These are phyloP conservation scores for Babesia caballi DNA, from an alignment of 169 alveolate genomes.

Conservation along the genomic window DNA sequence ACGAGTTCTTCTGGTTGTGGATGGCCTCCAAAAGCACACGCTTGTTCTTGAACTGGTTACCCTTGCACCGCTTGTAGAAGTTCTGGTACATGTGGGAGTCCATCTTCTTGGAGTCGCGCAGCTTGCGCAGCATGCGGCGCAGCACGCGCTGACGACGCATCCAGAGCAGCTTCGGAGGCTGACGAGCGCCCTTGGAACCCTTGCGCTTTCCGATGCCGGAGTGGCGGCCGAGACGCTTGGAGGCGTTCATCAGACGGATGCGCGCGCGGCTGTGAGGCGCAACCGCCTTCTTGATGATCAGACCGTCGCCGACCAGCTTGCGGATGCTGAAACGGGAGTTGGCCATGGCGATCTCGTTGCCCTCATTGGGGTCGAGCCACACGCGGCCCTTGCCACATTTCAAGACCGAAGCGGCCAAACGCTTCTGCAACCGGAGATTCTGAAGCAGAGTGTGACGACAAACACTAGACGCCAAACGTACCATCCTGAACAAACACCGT, in stretches of 20 bases:
- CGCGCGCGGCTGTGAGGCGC: constrained; percentile 95
- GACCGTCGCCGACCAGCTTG: constrained; percentile 94
- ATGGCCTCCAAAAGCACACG: constrained; percentile 95
- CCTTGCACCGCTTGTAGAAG: constrained; percentile 96
- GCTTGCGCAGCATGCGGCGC: constrained; percentile 94
- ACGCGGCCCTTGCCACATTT: constrained; percentile 96
- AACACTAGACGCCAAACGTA: not conserved
- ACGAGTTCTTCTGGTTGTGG: constrained; percentile 90
- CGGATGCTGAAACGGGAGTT: constrained; percentile 95
- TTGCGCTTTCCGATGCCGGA: constrained; percentile 96
- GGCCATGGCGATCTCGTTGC: constrained; percentile 95
- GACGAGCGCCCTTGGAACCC: constrained; percentile 97
- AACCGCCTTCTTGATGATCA: constrained; percentile 94
- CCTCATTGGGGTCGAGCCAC: constrained; percentile 99
- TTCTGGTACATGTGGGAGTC: constrained; percentile 96
- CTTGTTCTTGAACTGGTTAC: constrained; percentile 97
- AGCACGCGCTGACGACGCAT: constrained; percentile 97
- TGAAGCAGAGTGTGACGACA: constrained; percentile 24
- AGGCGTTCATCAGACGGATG: constrained; percentile 87
- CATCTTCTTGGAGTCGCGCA: constrained; percentile 94
- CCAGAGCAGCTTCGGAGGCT: constrained; percentile 96
- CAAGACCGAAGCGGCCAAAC: constrained; percentile 96
- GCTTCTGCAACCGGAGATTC: constrained; percentile 92
- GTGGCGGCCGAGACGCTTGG: constrained; percentile 97
- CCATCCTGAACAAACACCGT: constrained; percentile 13